These are phyloP conservation scores for Pyrus hybrid DNA, from an alignment of 331 rosid species.

Conservation along the genomic window DNA sequence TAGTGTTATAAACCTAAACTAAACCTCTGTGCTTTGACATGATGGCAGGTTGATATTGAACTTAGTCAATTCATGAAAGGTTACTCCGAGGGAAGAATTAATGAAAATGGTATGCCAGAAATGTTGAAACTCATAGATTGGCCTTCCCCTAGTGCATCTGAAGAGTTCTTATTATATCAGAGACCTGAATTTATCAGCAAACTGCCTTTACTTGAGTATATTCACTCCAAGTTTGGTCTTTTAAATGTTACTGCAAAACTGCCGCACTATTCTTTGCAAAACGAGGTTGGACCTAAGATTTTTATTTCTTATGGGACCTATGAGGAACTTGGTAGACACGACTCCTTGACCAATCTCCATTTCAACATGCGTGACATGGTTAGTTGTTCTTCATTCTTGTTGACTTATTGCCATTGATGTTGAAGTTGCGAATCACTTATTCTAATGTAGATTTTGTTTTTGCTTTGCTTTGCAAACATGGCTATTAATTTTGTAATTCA, in stretches of 20 bases:
- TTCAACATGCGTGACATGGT: slow-evolving; percentile 96
- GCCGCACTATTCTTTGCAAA: slow-evolving; percentile 99
- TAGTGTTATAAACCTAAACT: neutral
- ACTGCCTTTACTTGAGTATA: slow-evolving; percentile 90
- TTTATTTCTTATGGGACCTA: slow-evolving; percentile 70
- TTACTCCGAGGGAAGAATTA: slow-evolving; percentile 53
- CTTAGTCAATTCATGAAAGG: slow-evolving; percentile 79
- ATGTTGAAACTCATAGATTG: slow-evolving; percentile 82
- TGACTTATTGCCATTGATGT: neutral
- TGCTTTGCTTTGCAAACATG: neutral
- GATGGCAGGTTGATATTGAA: slow-evolving; percentile 67
- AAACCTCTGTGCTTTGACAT: slow-evolving; percentile 13
- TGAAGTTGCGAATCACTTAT: neutral
- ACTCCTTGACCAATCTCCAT: slow-evolving; percentile 82
- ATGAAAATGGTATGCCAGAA: slow-evolving; percentile 72
- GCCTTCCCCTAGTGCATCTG: slow-evolving; percentile 96
- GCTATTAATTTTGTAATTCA: neutral
- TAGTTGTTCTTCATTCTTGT: slow-evolving; percentile 20
- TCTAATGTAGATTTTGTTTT: neutral
- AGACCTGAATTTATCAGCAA: slow-evolving; percentile 94
- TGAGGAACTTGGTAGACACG: slow-evolving; percentile 61
- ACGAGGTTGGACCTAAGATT: slow-evolving; percentile 94
- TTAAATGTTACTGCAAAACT: slow-evolving; percentile 96
- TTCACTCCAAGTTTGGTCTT: slow-evolving; percentile 99
- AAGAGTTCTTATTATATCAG: slow-evolving; percentile 88